A percentile compares a stretch with the other conserved stretches of the same genome.
These are phyloP conservation scores for Kwoniella sp. DNA, from an alignment of 768 basidiomycete genomes.

Conservation along the genomic window DNA sequence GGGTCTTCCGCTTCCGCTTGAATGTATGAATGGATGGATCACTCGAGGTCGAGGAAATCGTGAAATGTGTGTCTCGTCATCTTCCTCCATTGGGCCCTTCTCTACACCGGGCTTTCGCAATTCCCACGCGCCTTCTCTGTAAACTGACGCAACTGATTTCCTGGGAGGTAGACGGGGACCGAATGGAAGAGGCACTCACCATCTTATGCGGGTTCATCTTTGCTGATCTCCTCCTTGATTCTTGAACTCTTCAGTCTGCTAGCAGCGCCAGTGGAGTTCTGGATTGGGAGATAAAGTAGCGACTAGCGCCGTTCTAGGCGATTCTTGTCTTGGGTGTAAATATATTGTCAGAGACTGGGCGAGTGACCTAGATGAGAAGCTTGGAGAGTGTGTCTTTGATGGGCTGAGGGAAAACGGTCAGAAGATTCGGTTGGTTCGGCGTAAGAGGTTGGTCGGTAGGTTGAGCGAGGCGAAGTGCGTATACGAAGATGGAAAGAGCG, in stretches of 20 bases:
- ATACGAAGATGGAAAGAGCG: not conserved
- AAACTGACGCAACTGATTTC: not conserved
- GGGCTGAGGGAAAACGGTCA: not conserved
- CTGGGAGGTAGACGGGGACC: not conserved
- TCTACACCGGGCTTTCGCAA: not conserved
- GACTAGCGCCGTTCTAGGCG: not conserved
- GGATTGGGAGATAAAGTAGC: too few species aligned
- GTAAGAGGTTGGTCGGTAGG: not conserved
- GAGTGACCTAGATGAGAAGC: not conserved
- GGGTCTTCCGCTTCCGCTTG: not conserved
- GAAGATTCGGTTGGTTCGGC: too few species aligned
- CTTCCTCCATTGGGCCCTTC: not conserved
- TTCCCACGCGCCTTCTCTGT: not conserved
- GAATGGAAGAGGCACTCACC: constrained; percentile 32
- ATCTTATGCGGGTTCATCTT: constrained; percentile 54
- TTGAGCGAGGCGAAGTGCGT: not conserved
- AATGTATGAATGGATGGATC: not conserved
- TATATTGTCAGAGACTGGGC: too few species aligned
- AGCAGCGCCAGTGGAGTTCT: too few species aligned
- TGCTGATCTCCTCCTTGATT: not conserved
- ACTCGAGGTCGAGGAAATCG: not conserved
- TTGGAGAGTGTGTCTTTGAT: not conserved
- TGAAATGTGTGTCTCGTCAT: not conserved
- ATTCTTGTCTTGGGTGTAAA: not conserved
- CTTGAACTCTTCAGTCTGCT: not conserved